These are phyloP conservation scores for Gypsophila paniculata DNA, from an alignment of 179 eudicot species.

Conservation along the genomic window DNA sequence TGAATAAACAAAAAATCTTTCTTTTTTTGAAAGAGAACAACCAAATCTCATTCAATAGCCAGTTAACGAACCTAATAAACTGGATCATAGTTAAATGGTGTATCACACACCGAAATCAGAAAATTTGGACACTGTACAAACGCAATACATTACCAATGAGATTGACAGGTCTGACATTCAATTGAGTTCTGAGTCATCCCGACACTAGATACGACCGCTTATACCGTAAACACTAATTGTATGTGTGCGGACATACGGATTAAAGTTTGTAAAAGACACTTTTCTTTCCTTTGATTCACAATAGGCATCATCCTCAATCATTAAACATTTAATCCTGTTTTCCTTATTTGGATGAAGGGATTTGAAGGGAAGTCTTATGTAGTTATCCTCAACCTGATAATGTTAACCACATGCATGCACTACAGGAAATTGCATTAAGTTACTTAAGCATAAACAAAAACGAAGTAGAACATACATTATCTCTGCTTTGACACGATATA, in stretches of 20 bases:
- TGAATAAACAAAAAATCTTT: too few species aligned
- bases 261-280: too few species aligned
- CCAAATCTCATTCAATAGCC: neutral
- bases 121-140: neutral
- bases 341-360: too few species aligned
- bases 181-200: neutral
- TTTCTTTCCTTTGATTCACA: too few species aligned
- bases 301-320: conserved; percentile 3
- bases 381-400: too few species aligned
- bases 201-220: neutral
- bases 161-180: neutral
- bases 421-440: neutral
- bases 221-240: neutral
- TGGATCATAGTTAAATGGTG: neutral
- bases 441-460: conserved; percentile 5
- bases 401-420: neutral
- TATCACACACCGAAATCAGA: neutral
- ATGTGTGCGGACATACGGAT: too few species aligned
- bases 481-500: conserved; percentile 13
- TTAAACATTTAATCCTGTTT: neutral
- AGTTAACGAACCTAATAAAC: neutral
- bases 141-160: neutral
- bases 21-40: too few species aligned
- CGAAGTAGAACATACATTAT: conserved; percentile 33
- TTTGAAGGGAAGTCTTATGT: too few species aligned